Evolutionary conservation across 2,329 filamentous ascomycete species (phyloP), one percentile per base, ranked within the genome.

Genomic region (Penicillium sp.): DNA sequence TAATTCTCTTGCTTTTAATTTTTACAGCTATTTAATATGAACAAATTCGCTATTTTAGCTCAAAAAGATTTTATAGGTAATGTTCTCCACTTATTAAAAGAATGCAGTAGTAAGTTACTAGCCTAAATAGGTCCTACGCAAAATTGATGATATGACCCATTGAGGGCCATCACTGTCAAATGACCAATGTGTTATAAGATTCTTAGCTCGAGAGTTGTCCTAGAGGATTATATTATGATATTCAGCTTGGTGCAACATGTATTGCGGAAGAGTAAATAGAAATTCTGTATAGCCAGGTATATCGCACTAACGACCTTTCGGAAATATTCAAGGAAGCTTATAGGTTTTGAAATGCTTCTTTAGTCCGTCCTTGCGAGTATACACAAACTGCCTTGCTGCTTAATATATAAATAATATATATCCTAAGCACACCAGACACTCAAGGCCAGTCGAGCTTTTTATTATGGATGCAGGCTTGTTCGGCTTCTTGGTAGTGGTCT

Each of bases 371-470:
- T 26, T 35, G 8, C 33, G 11, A 26, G 33, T 14, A 35, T 14
- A 35, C 8, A 4, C 14, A 35, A 23, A 35, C 17, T 35, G 5
- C 15, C 23, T 35, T 10, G 20, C 20, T 8, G 33, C 20, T 4
- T 19, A 21, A 16, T 35, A 17, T 3, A 10, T 15, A 26, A 15
- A 19, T 16, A 21, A 26, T 21, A 15, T 14, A 13, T 13, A 13
- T 23, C 20, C 33, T 35, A 35, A 16, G 20, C 33, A 35, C 4
- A 35, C 20, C 3, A 21, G 33, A 35, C 33, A 35, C 26, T 35
- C 20, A 26, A 26, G 33, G 13, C 33, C 20, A 16, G 20, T 23
- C 14, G 10, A 15, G 33, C 33, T 26, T 35, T 35, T 23, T 21
- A 3, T 16, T 10, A 26, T 4, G 33, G n/a, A 26, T 26, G 33